These are phyloP conservation scores for Pseudocercospora eumusae DNA, from an alignment of 2,329 filamentous ascomycete species.

Conservation along the genomic window DNA sequence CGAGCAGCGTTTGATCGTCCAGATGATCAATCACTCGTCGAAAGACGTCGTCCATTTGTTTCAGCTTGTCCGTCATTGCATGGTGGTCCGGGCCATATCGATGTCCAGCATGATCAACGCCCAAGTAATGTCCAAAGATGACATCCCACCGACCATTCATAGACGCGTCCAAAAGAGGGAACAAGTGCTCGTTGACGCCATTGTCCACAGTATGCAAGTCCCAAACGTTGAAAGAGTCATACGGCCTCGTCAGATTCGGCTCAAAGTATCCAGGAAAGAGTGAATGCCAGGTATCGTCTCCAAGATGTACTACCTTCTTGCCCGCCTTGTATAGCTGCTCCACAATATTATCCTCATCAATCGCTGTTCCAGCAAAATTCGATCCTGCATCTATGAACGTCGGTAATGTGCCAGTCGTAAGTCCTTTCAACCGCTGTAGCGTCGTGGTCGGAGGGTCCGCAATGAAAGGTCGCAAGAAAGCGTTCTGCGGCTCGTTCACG, in stretches of 20 bases:
- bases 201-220: constrained; percentile 96
- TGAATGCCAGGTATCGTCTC: constrained; percentile 96
- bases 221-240: constrained; percentile 98
- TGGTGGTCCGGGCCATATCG: constrained; percentile 90
- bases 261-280: constrained; percentile 95
- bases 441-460: constrained; percentile 95
- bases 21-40: constrained; percentile 68
- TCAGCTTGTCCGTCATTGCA: constrained; percentile 86
- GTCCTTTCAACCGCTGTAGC: constrained; percentile 84
- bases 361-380: constrained; percentile 91
- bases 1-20: constrained; percentile 81
- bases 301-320: constrained; percentile 84
- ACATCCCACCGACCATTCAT: constrained; percentile 80
- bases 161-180: constrained; percentile 71
- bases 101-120: constrained; percentile 95
- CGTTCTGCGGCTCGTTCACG: constrained; percentile 70
- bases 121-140: constrained; percentile 90
- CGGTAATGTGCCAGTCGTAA: constrained; percentile 92
- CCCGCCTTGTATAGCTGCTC: constrained; percentile 64
- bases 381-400: constrained; percentile 93
- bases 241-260: constrained; percentile 78
- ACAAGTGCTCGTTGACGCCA: constrained; percentile 86
- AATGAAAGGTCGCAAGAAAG: constrained; percentile 91
- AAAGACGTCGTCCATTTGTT: constrained; percentile 85
- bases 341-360: constrained; percentile 85